phyloP scores from a whole-genome alignment of 2,329 filamentous ascomycete species.

The Hymenoscyphus scutula region DNA sequence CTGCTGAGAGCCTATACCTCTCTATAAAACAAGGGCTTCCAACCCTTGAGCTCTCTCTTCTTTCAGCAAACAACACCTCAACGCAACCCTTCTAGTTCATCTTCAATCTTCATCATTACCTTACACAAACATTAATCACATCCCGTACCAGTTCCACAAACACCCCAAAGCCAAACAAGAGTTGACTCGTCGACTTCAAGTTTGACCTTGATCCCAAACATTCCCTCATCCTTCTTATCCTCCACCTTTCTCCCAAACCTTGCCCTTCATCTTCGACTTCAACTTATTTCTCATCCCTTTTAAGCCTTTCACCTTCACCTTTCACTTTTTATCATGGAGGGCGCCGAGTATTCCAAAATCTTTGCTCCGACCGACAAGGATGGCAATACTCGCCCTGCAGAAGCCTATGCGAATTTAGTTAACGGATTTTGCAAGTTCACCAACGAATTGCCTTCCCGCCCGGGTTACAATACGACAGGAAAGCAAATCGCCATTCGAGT shows the following conservation, averaged over 20 bases:
- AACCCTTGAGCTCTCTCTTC: background rate
- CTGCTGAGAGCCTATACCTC: background rate
- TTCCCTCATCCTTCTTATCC: conserved; percentile 11
- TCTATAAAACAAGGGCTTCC: background rate
- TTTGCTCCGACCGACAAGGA: background rate
- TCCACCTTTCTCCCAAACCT: background rate
- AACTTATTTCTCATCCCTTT: conserved; percentile 9
- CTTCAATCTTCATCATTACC: background rate
- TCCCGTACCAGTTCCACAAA: conserved; percentile 12
- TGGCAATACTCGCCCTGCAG: conserved; percentile 9
- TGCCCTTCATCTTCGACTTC: conserved; percentile 3
- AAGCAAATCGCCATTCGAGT: conserved; percentile 54
- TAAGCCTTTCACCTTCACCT: background rate
- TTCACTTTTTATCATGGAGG: conserved; percentile 37
- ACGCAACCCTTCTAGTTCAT: background rate
- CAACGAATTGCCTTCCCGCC: conserved; percentile 42
- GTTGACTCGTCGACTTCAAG: conserved; percentile 17
- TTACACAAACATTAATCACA: background rate
- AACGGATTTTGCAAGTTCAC: conserved; percentile 24
- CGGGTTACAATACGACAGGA: conserved; percentile 57
- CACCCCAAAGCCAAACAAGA: conserved; percentile 9
- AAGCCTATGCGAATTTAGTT: conserved; percentile 22
- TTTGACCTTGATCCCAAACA: conserved; percentile 13
- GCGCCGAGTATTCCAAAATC: conserved; percentile 25
- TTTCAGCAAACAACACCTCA: background rate